Percentiles rank a stretch among this genome's conserved stretches.
phyloP scores from a whole-genome alignment of 2,329 filamentous ascomycete species.

The Botryotinia convoluta region DNA sequence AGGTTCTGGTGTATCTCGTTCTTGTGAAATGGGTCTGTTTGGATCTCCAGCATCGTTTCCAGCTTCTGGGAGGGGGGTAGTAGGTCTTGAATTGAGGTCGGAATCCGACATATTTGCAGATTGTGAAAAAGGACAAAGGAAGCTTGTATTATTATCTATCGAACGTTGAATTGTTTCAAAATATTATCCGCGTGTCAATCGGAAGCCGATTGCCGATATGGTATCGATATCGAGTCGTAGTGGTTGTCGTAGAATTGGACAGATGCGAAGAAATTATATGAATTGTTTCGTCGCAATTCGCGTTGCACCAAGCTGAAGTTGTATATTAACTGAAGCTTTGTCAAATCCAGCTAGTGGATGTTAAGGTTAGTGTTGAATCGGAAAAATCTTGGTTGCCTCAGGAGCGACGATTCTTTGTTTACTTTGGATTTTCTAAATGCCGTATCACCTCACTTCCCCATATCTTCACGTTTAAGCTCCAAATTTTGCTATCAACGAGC shows the following conservation, averaged over 20 bases:
- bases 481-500: neutral
- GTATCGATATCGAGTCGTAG: neutral
- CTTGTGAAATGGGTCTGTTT: slow-evolving; percentile 28
- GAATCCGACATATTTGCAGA: slow-evolving; percentile 34
- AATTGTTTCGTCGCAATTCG: slow-evolving; percentile 13
- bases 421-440: slow-evolving; percentile 11
- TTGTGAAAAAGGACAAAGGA: slow-evolving; percentile 10
- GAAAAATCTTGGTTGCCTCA: slow-evolving; percentile 22
- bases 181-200: neutral
- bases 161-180: neutral
- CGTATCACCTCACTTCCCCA: neutral
- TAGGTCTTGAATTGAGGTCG: slow-evolving; percentile 27
- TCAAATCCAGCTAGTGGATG: neutral
- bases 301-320: slow-evolving; percentile 3
- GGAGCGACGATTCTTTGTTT: slow-evolving; percentile 21
- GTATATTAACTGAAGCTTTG: slow-evolving; percentile 9
- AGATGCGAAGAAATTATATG: slow-evolving; percentile 1
- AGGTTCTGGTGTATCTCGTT: slow-evolving; percentile 28
- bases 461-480: slow-evolving; percentile 7
- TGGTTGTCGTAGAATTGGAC: slow-evolving; percentile 3
- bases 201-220: neutral
- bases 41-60: slow-evolving; percentile 26
- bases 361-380: slow-evolving; percentile 22
- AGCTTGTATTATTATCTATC: neutral
- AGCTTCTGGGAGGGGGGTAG: slow-evolving; percentile 30